These are phyloP conservation scores for Periconia macrospinosa DNA, from an alignment of 2,329 filamentous ascomycete genomes.

Conservation along the genomic window DNA sequence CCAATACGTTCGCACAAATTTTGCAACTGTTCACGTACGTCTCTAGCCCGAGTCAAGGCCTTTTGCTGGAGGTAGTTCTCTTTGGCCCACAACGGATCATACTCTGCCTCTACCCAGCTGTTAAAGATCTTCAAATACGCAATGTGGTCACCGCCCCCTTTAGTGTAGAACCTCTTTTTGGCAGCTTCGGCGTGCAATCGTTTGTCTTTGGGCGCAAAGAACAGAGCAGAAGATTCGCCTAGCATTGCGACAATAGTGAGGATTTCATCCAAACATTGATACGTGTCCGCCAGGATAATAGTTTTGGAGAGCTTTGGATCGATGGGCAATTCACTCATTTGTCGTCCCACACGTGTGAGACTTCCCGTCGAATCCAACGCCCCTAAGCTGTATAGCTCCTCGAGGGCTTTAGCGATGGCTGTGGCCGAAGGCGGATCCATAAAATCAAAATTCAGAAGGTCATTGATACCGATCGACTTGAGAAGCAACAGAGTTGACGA, in stretches of 20 bases:
- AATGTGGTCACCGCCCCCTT: constrained; percentile 87
- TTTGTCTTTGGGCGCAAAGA: constrained; percentile 96
- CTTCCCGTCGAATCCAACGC: constrained; percentile 86
- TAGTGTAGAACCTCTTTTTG: constrained; percentile 82
- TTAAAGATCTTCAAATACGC: constrained; percentile 92
- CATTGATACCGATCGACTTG: constrained; percentile 88
- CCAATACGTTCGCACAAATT: constrained; percentile 94
- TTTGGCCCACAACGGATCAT: constrained; percentile 80
- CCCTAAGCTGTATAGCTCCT: constrained; percentile 88
- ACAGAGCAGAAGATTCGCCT: constrained; percentile 82
- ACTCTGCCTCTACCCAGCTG: constrained; percentile 92
- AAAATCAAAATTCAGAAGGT: constrained; percentile 92
- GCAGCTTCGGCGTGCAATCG: constrained; percentile 94
- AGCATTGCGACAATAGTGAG: constrained; percentile 94
- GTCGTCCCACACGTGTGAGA: constrained; percentile 84
- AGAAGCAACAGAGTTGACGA: constrained; percentile 81
- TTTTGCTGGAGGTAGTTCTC: constrained; percentile 95
- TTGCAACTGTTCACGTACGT: constrained; percentile 88
- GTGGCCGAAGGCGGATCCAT: constrained; percentile 92
- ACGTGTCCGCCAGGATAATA: constrained; percentile 83
- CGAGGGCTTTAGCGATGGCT: constrained; percentile 83
- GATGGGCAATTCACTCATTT: constrained; percentile 94
- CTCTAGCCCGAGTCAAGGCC: constrained; percentile 82
- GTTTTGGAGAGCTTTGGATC: constrained; percentile 90
- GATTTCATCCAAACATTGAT: constrained; percentile 92